phyloP scores from a whole-genome alignment of 352 stramenopile species.

The Phytophthora idaei region DNA sequence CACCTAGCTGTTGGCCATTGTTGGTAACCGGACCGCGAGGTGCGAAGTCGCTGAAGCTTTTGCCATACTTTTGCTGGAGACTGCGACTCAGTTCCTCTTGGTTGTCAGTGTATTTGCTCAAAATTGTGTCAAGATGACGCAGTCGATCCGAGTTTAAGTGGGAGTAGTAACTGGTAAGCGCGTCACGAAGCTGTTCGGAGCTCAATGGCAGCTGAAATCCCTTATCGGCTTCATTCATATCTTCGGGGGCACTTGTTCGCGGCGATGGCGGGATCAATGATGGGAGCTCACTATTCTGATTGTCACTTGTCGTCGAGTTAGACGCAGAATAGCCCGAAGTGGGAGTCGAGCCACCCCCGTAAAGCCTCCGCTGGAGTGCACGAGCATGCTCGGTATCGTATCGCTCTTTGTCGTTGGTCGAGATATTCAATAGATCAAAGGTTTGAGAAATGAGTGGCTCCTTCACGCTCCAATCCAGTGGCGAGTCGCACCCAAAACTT shows the following conservation, averaged over 20 bases:
- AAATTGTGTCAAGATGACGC: conserved; percentile 75
- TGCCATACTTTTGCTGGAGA: conserved; percentile 73
- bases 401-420: conserved; percentile 70
- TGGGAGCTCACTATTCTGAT: conserved; percentile 30
- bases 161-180: conserved; percentile 62
- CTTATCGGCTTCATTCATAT: conserved; percentile 19
- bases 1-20: conserved; percentile 10
- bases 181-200: conserved; percentile 40
- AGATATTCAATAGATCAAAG: conserved; percentile 88
- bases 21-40: conserved; percentile 5
- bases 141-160: conserved; percentile 61
- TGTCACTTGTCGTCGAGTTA: conserved; percentile 19
- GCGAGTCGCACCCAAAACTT: conserved; percentile 95
- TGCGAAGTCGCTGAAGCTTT: conserved; percentile 55
- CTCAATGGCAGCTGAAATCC: conserved; percentile 29
- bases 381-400: conserved; percentile 78
- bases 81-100: conserved; percentile 72
- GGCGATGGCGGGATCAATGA: conserved; percentile 18
- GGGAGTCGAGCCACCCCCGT: conserved; percentile 37
- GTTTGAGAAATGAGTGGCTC: conserved; percentile 93
- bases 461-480: conserved; percentile 96
- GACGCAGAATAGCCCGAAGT: conserved; percentile 21
- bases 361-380: conserved; percentile 66
- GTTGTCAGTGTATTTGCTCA: conserved; percentile 65
- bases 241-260: conserved; percentile 12